Evolutionary conservation across 2,329 filamentous ascomycete species (phyloP).

Genomic region (Rhinocladiella mackenziei): DNA sequence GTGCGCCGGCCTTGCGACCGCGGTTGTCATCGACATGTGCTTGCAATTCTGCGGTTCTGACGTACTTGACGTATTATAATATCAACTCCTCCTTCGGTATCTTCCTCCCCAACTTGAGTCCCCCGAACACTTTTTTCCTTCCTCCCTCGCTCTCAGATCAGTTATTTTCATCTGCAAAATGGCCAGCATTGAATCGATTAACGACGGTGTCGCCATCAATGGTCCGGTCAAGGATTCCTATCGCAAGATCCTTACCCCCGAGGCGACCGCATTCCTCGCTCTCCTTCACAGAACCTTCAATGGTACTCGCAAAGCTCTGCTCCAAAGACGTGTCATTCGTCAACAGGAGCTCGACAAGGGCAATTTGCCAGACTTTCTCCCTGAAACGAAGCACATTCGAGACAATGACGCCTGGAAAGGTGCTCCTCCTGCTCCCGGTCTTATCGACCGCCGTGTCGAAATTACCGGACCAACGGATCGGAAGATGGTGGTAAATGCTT

Average conservation of each 20-base stretch:
- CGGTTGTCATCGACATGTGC: slow-evolving; percentile 17
- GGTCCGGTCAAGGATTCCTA: slow-evolving; percentile 73
- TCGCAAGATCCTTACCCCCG: slow-evolving; percentile 85
- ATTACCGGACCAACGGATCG: slow-evolving; percentile 96
- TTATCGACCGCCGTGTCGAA: slow-evolving; percentile 90
- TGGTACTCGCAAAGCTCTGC: slow-evolving; percentile 75
- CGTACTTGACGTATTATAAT: slow-evolving; percentile 15
- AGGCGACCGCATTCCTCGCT: slow-evolving; percentile 86
- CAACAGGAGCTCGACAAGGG: slow-evolving; percentile 93
- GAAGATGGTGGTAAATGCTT: slow-evolving; percentile 98
- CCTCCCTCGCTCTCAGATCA: background rate
- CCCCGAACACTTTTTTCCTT: slow-evolving; percentile 3
- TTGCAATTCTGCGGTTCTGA: slow-evolving; percentile 17
- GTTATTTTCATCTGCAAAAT: slow-evolving; percentile 41
- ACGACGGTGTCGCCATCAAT: slow-evolving; percentile 83
- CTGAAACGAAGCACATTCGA: slow-evolving; percentile 91
- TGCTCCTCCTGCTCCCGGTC: slow-evolving; percentile 81
- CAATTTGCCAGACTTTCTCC: slow-evolving; percentile 83
- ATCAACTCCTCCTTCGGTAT: slow-evolving; percentile 17
- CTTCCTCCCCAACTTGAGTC: background rate
- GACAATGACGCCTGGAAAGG: slow-evolving; percentile 93
- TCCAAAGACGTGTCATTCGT: slow-evolving; percentile 78
- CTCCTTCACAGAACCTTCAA: slow-evolving; percentile 96
- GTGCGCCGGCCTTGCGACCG: slow-evolving; percentile 15
- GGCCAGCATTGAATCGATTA: slow-evolving; percentile 68